Percentiles rank a stretch among this genome's conserved stretches.
Evolutionary conservation across 352 stramenopile genomes (phyloP).

Genomic region (Phytophthora pseudosyringae): DNA sequence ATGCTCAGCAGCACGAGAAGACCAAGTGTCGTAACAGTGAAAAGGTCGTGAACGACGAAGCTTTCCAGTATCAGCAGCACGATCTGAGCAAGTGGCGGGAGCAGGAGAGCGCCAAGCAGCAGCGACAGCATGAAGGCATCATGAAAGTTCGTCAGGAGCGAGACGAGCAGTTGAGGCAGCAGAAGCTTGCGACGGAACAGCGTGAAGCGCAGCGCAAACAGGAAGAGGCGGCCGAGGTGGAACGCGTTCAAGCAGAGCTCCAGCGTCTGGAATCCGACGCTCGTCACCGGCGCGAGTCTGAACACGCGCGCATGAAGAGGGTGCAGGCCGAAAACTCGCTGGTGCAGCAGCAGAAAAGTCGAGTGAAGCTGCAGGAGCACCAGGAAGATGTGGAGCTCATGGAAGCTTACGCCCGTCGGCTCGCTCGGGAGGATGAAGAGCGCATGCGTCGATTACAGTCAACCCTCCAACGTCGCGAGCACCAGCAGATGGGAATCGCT

Average conservation of each 20-base stretch:
- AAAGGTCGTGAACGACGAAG: conserved; percentile 39
- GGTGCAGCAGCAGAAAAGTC: conserved; percentile 49
- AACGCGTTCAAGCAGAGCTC: conserved; percentile 61
- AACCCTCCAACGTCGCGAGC: conserved; percentile 52
- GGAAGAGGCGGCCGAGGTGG: conserved; percentile 61
- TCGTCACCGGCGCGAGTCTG: conserved; percentile 38
- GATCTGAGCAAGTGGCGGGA: conserved; percentile 59
- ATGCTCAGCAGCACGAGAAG: conserved; percentile 64
- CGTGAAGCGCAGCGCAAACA: conserved; percentile 37
- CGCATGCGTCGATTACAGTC: conserved; percentile 50
- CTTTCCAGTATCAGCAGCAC: conserved; percentile 51
- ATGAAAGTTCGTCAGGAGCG: conserved; percentile 63
- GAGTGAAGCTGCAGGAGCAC: conserved; percentile 50
- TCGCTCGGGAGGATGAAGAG: conserved; percentile 66
- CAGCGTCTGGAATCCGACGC: conserved; percentile 55
- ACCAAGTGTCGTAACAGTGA: conserved; percentile 35
- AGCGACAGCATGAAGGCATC: conserved; percentile 52
- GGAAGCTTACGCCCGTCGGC: conserved; percentile 65
- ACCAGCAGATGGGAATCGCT: conserved; percentile 48
- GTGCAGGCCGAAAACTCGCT: conserved; percentile 58
- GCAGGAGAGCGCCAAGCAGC: conserved; percentile 58
- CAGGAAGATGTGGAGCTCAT: conserved; percentile 73
- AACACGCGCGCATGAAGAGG: conserved; percentile 59
- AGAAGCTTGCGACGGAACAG: conserved; percentile 49
- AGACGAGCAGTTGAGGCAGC: conserved; percentile 65